phyloP scores from a whole-genome alignment of 1,139 yeast genomes.

The Yueomyces sp. region DNA sequence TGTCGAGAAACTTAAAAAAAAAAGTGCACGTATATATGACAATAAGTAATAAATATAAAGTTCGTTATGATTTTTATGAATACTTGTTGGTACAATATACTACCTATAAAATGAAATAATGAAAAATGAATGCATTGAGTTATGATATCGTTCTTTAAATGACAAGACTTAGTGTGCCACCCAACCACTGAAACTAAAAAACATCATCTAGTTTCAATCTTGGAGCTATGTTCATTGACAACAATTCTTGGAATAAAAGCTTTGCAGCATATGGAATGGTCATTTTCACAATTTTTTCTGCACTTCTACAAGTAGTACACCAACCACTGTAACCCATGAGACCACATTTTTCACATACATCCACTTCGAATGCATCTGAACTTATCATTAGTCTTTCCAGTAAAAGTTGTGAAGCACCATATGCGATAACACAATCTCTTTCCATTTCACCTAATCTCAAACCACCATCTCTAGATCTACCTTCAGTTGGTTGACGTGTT shows the following conservation, averaged over 20 bases:
- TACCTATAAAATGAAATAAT: too few relatives aligned
- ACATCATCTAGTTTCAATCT: constrained; percentile 82
- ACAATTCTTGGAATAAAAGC: constrained; percentile 83
- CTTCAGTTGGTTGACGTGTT: constrained; percentile 98
- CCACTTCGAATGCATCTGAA: constrained; percentile 96
- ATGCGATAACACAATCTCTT: constrained; percentile 98
- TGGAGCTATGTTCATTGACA: constrained; percentile 97
- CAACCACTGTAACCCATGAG: constrained; percentile 95
- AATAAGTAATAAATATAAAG: too few relatives aligned
- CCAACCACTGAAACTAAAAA: constrained; percentile 25
- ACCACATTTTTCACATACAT: constrained; percentile 91
- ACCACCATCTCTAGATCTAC: constrained; percentile 99
- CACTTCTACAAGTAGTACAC: constrained; percentile 91
- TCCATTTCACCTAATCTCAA: constrained; percentile 98
- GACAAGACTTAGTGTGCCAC: background rate
- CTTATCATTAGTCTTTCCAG: constrained; percentile 92
- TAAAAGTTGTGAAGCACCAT: constrained; percentile 92
- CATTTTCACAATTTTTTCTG: constrained; percentile 81
- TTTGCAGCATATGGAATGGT: constrained; percentile 98
- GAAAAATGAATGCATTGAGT: too few relatives aligned
- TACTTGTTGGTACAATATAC: too few relatives aligned
- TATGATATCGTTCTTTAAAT: background rate
- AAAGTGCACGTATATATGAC: too few relatives aligned
- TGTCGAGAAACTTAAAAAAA: too few relatives aligned
- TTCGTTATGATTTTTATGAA: too few relatives aligned